These are phyloP conservation scores for Sclerotinia spermophila DNA, from an alignment of 2,329 filamentous ascomycete species.

Conservation along the genomic window DNA sequence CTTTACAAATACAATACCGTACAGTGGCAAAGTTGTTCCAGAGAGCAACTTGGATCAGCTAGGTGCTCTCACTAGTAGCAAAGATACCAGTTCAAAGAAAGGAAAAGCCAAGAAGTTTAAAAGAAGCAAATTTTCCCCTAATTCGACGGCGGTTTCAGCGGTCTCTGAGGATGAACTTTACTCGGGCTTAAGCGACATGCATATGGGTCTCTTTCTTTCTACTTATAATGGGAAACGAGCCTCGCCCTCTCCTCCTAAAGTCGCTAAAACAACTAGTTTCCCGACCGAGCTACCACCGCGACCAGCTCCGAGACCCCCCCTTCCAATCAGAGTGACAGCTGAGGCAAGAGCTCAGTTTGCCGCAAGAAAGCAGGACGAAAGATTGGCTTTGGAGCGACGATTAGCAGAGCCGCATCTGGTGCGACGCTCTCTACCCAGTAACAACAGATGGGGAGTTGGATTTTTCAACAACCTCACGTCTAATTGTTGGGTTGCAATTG, in stretches of 20 bases:
- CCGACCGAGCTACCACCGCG: neutral
- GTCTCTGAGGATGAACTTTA: constrained; percentile 1
- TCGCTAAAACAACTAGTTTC: neutral
- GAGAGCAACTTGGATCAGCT: neutral
- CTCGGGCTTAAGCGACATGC: constrained; percentile 6
- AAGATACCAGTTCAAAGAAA: neutral
- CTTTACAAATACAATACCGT: neutral
- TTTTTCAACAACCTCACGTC: neutral
- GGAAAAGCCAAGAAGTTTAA: neutral
- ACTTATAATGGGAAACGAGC: neutral
- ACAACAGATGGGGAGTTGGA: neutral
- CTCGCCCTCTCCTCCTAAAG: neutral
- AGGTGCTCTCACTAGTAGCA: neutral
- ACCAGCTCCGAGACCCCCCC: neutral
- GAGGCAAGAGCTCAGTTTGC: constrained; percentile 1
- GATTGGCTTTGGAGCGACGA: neutral
- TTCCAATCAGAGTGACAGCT: neutral
- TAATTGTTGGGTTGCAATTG: neutral
- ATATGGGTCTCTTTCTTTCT: neutral
- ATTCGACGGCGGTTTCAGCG: neutral
- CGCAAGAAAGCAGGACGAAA: neutral
- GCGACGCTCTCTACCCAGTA: neutral
- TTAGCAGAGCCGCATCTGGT: neutral
- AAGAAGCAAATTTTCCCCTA: neutral
- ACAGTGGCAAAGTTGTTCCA: neutral